Percentiles rank a stretch among this genome's conserved stretches.
Conservation (phyloP, 345 rosid genomes). For the Boechera stricta region DNA sequence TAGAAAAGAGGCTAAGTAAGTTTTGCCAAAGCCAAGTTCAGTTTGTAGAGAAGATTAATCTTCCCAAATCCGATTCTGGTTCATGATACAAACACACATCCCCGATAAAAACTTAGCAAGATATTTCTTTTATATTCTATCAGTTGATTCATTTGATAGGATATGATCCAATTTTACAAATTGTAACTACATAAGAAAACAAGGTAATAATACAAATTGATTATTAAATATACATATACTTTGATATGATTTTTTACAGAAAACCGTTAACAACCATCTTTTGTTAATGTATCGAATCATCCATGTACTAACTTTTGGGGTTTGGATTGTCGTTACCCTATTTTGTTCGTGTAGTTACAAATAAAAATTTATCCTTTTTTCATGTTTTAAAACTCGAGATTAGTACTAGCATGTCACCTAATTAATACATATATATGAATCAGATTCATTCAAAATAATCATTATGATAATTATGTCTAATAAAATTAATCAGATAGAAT, state of each 20-base stretch:
- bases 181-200: no score
- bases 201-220: no score
- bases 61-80: no score
- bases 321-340: neutral
- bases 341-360: neutral
- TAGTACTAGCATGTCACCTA: neutral
- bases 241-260: neutral
- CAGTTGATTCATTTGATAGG: no score
- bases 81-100: no score
- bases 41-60: no score
- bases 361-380: neutral
- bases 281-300: neutral
- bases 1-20: no score
- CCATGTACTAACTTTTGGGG: neutral
- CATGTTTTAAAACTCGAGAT: neutral
- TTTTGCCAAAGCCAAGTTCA: no score
- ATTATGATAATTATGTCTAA: neutral
- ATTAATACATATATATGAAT: neutral
- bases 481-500: neutral
- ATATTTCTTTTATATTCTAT: no score
- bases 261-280: neutral
- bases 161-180: no score
- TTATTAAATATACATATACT: neutral
- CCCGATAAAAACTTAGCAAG: no score
- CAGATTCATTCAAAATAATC: neutral